Base-by-base conservation (phyloP, 2,329 filamentous ascomycete genomes). In the Pyricularia grisea region DNA sequence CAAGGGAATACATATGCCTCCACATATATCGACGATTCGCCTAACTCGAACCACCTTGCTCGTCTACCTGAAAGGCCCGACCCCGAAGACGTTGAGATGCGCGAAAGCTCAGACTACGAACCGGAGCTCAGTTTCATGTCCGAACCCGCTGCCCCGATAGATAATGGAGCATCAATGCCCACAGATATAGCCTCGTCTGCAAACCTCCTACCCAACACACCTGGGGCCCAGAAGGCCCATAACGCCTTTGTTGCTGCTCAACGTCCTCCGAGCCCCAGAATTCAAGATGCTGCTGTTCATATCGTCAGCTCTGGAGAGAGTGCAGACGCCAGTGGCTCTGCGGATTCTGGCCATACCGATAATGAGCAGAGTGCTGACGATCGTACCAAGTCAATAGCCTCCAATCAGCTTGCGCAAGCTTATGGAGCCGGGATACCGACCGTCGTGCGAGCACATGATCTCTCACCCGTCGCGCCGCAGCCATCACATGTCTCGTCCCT, bases 1-100 rank as follows among this genome's bases (percentile, higher is more conserved):
- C 93, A 97, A 80, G 91, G 96, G 78, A 93, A 96, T 76, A 95
- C 93, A 60, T 97, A 97, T 79, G 97, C 98, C 83, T 97, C 94
- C 73, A 97, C 94, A 80, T 92, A 91, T 81, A 90, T 94, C 82
- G 92, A 93, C 78, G 92, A 94, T 78, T 97, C 93, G 72, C 87
- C 87, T 70, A 83, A 87, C 69, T 84, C 83, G 33, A 81, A 80
- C 67, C 79, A 81, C 70, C 81, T 81, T 58, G 80, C 83, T 31
- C 81, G 81, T 70, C 74, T 81, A 80, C 87, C 76, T 83, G 86
- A 77, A 73, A 76, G 77, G 71, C 78, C 78, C 70, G 79, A 75
- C 70, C 78, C 78, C 73, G 78, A 77, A 71, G 78, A 80, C 73
- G 75, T 76, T 66, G 76, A 76, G 70, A 79, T 79, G 76, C 77